Conservation (phyloP, 1,284 basidiomycete genomes). For the Sanghuangporus sanghuang region DNA sequence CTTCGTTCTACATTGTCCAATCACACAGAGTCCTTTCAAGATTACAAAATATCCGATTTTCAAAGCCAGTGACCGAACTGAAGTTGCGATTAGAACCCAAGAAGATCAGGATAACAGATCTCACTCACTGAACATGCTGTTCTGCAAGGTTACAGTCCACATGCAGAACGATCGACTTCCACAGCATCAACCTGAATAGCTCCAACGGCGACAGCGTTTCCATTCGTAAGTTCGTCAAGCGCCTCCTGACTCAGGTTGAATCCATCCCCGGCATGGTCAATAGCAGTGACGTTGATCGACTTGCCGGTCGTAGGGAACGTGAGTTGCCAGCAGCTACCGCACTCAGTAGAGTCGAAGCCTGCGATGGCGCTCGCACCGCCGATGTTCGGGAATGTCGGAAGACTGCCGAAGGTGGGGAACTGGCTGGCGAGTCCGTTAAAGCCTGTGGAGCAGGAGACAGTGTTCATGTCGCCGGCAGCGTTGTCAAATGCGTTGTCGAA, state of each 20-base stretch:
- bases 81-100: not conserved
- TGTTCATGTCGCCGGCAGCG: conserved; percentile 26
- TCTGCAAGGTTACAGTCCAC: conserved; percentile 5
- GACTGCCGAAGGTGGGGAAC: conserved; percentile 40
- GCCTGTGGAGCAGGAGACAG: conserved; percentile 48
- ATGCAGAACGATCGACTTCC: conserved; percentile 12
- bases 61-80: too few relatives aligned
- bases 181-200: conserved; percentile 8
- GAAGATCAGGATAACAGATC: not conserved
- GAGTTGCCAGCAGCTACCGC: conserved; percentile 45
- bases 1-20: too few relatives aligned
- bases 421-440: conserved; percentile 39
- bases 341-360: conserved; percentile 37
- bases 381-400: conserved; percentile 47
- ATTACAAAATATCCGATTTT: too few relatives aligned
- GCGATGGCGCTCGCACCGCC: conserved; percentile 39
- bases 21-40: too few relatives aligned
- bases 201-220: conserved; percentile 6
- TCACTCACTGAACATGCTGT: not conserved
- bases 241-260: conserved; percentile 33
- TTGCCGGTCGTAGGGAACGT: conserved; percentile 29
- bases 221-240: conserved; percentile 17
- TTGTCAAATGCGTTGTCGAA: conserved; percentile 43
- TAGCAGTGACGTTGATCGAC: conserved; percentile 35
- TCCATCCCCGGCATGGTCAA: conserved; percentile 35